Base-by-base conservation (phyloP, 108 stramenopile genomes). In the Fragilariopsis cylindrus region DNA sequence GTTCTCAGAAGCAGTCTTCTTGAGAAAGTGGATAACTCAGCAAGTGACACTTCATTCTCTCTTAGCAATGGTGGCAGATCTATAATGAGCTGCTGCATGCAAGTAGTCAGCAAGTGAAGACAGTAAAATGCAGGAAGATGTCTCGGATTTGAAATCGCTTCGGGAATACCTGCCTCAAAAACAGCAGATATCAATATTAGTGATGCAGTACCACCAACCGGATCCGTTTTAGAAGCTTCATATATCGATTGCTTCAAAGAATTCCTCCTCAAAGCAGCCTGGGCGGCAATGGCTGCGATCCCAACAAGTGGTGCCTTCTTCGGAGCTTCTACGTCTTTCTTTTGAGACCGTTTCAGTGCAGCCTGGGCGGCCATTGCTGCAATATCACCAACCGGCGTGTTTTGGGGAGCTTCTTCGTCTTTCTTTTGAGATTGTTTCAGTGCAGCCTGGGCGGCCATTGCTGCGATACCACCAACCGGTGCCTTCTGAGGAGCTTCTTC, bases 41-140 rank as follows among this genome's bases (percentile, higher is more conserved):
- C 13, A 12, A 44, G 30, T n/a, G 45, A 21, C 21, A 48, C n/a
- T 48, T 65, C 43, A 9, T 74, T 50, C 3, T 30, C 18, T 64
- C 19, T 7, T 64, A 13, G 4, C 41, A 47, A 30, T 15, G 46
- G 5, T 52, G 42, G 13, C 13, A 13, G 2, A 5, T 40, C 55
- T 9, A 18, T 13, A 3, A 6, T 39, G 46, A 3, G 48, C 49
- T 52, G n/a, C 42, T 71, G 55, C 12, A 58, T 7, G 47, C 30
- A 16, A 41, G 18, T 48, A 57, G 65, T 48, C n/a, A 81, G 62
- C 16, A 73, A 54, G 57, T 72, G 72, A 65, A 81, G 71, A 57
- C 81, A 76, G 16, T 73, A 81, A 66, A 76, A 76, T 44, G 81
- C 21, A 44, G 81, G 55, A 9, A 76, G 54, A 76, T 81, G 72